Percentiles rank a stretch among this genome's conserved stretches.
Conservation (phyloP, 306 rosid species). For the Medicago arabica region DNA sequence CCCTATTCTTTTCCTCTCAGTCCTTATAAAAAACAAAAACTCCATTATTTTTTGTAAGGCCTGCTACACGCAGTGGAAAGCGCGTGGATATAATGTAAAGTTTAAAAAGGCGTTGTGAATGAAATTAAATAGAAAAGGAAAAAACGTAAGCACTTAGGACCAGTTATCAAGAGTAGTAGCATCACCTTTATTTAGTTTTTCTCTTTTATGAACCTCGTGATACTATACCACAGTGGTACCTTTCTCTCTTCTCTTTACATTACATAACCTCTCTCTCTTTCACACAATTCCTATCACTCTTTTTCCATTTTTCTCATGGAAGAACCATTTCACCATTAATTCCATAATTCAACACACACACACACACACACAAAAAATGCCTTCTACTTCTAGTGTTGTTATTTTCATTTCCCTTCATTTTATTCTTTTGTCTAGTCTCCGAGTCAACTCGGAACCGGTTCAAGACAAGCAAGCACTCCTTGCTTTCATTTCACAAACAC, state of each 20-base stretch:
- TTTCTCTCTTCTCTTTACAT: not conserved
- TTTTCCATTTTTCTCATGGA: slow-evolving; percentile 42
- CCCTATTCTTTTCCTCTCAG: not conserved
- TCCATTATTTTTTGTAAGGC: not conserved
- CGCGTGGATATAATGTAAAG: slow-evolving; percentile 31
- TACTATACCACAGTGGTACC: not conserved
- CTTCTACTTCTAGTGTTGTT: not conserved
- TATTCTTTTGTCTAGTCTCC: slow-evolving; percentile 38
- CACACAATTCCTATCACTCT: slow-evolving; percentile 28
- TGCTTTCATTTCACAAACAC: slow-evolving; percentile 63
- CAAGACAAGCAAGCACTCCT: slow-evolving; percentile 91
- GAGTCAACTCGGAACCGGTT: slow-evolving; percentile 65
- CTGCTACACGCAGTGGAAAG: slow-evolving; percentile 17
- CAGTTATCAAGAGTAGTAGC: slow-evolving; percentile 38
- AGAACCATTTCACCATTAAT: slow-evolving; percentile 37
- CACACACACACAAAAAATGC: slow-evolving; percentile 54
- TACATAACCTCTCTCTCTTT: slow-evolving; percentile 33
- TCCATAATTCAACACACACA: not conserved
- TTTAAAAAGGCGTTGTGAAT: slow-evolving; percentile 29
- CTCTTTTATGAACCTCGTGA: slow-evolving; percentile 61
- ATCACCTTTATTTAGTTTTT: slow-evolving; percentile 19
- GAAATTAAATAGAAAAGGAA: not conserved
- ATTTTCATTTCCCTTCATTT: slow-evolving; percentile 31
- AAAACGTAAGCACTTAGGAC: slow-evolving; percentile 47
- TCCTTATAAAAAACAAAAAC: not conserved